A percentile compares a stretch with the other conserved stretches of the same genome.
Conservation (phyloP, 305 asterid species). For the Fraxinus dipetala region DNA sequence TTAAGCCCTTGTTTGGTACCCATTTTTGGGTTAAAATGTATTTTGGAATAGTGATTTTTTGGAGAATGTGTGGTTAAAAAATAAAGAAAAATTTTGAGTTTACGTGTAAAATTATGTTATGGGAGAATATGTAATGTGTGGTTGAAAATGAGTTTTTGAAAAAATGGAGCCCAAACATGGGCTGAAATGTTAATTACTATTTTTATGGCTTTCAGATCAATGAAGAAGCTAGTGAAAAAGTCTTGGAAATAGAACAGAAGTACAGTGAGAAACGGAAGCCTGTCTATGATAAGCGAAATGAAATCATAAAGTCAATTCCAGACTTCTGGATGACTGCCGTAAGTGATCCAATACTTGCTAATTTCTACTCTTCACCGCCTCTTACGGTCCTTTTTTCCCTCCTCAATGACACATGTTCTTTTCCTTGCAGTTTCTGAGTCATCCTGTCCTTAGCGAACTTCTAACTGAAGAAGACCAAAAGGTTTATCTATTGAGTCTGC, state of each 20-base stretch:
- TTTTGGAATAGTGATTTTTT: background rate
- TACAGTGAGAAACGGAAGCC: slow-evolving; percentile 20
- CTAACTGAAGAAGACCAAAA: slow-evolving; percentile 18
- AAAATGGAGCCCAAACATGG: background rate
- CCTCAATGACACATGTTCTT: background rate
- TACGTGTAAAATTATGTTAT: background rate
- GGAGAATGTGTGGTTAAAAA: background rate
- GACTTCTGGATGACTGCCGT: slow-evolving; percentile 22
- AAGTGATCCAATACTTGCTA: background rate
- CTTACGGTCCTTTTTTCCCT: background rate
- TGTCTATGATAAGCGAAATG: slow-evolving; percentile 13
- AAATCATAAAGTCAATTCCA: slow-evolving; percentile 14
- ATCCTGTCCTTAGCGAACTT: slow-evolving; percentile 15
- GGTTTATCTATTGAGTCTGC: background rate
- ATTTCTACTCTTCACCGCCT: background rate
- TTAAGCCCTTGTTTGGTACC: background rate
- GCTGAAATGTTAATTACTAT: background rate
- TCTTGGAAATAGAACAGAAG: slow-evolving; percentile 20
- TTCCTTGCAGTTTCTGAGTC: slow-evolving; percentile 20
- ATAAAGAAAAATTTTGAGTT: background rate
- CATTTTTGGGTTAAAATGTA: background rate
- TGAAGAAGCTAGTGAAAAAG: slow-evolving; percentile 18
- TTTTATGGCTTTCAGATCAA: slow-evolving; percentile 10
- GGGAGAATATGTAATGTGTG: background rate
- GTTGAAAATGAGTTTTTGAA: background rate